These are phyloP conservation scores for Forsythia viridissima DNA, from an alignment of 257 asterid species.

Conservation along the genomic window DNA sequence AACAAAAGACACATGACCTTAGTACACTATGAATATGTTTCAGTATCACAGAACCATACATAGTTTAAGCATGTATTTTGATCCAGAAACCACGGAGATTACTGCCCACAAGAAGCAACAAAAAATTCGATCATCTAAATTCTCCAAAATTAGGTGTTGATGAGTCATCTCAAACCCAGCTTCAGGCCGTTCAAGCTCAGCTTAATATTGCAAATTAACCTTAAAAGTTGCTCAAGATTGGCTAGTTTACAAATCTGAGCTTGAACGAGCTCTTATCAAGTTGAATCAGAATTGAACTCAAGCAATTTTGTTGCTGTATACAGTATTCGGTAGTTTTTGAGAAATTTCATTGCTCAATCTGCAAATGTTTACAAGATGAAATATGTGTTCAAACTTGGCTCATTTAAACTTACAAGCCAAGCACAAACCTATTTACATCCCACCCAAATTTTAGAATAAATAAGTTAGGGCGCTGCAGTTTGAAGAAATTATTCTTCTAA, in stretches of 20 bases:
- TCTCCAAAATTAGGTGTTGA: not conserved
- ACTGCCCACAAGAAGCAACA: conserved; percentile 1
- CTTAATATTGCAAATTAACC: not conserved
- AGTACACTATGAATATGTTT: conserved; percentile 1
- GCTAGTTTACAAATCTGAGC: not conserved
- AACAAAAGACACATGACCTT: conserved; percentile 17
- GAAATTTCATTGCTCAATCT: not conserved
- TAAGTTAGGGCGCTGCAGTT: not conserved
- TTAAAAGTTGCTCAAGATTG: conserved; percentile 1
- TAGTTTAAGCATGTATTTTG: conserved; percentile 20
- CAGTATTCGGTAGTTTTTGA: not conserved
- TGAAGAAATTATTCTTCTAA: conserved; percentile 12
- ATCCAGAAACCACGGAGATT: conserved; percentile 16
- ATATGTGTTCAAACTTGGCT: not conserved
- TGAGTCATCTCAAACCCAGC: not conserved
- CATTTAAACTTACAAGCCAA: not conserved
- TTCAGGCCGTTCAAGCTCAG: not conserved
- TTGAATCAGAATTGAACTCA: conserved; percentile 5
- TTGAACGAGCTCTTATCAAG: not conserved
- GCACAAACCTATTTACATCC: not conserved
- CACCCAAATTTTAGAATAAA: not conserved
- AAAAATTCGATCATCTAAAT: not conserved
- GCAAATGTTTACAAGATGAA: not conserved
- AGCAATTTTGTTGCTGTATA: not conserved
- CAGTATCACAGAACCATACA: conserved; percentile 18